Base-by-base conservation (phyloP, 208 protist genomes). In the Leishmania major region DNA sequence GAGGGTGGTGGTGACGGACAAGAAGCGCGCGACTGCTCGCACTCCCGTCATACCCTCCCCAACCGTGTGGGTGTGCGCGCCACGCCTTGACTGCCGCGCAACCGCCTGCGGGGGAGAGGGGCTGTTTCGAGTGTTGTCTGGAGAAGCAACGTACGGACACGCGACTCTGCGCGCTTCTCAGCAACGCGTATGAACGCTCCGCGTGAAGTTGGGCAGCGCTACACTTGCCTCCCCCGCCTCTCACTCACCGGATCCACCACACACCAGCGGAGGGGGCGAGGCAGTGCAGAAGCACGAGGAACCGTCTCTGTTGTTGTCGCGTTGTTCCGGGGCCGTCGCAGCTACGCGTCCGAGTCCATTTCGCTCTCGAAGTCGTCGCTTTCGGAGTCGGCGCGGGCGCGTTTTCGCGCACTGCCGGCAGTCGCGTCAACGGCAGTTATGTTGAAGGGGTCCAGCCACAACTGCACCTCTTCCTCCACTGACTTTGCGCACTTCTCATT, bases 371-470 rank as follows among this genome's bases (percentile, higher is more conserved):
- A 78, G 37, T 78, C 77, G n/a, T 72, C 64, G 64, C 77, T 85
- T n/a, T 77, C 75, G 37, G 59, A 71, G 62, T 75, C 64, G 60
- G 57, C 35, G 74, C 82, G 82, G 3, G 28, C 51, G 35, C 82
- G 82, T 69, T 85, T 85, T 22, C 77, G 82, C 3, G 55, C 72
- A 17, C 45, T 74, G 53, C 47, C 67, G 35, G 62, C 75, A 35
- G 76, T 25, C n/a, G 51, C 72, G 8, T 53, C 40, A 19, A 59
- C 60, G 35, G 80, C 43, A 0, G 72, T 7, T 28, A 40, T 70
- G n/a, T 77, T 73, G 71, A 88, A 88, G 0, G 84, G 84, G 75
- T 85, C 77, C 37, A 88, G 59, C 80, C 84, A 88, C 31, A 60
- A 51, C 64, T 84, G 84, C 55, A 88, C 79, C 73, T 84, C 84